phyloP scores from a whole-genome alignment of 23 red algal genomes.

The Gracilariopsis chorda region DNA sequence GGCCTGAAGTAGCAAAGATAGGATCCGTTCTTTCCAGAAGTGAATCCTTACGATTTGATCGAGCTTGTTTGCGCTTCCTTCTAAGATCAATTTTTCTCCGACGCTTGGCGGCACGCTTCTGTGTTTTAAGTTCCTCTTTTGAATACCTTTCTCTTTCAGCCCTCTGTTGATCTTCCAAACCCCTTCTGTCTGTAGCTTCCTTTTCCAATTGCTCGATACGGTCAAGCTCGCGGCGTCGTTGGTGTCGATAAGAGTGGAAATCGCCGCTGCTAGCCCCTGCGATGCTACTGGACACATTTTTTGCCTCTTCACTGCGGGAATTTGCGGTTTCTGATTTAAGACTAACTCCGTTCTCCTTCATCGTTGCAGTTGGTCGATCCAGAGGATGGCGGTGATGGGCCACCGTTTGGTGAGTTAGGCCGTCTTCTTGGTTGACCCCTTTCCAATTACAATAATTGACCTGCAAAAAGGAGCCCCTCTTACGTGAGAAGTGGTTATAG shows the following conservation, averaged over 20 bases:
- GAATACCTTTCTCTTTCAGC: neutral
- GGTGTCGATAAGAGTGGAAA: slow-evolving; percentile 89
- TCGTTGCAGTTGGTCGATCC: no score
- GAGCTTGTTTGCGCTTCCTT: neutral
- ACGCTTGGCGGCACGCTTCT: slow-evolving; percentile 50
- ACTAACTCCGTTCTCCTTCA: no score
- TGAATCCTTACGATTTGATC: no score
- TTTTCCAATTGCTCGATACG: slow-evolving; percentile 59
- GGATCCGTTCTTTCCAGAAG: no score
- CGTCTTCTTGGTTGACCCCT: neutral
- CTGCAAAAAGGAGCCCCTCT: no score
- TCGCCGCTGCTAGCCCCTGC: slow-evolving; percentile 93
- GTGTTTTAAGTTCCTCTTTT: neutral
- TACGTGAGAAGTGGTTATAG: no score
- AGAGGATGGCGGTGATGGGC: no score
- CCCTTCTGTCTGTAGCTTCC: slow-evolving; percentile 10
- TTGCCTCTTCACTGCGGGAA: no score
- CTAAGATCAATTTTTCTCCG: slow-evolving; percentile 27
- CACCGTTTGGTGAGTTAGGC: no score
- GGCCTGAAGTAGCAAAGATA: no score
- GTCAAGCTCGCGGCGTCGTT: slow-evolving; percentile 63
- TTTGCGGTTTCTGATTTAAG: no score
- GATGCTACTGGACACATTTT: slow-evolving; percentile 73
- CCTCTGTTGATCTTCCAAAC: neutral
- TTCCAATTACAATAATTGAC: neutral